phyloP scores from a whole-genome alignment of 768 basidiomycete species.

The Pleurotus platypus region DNA sequence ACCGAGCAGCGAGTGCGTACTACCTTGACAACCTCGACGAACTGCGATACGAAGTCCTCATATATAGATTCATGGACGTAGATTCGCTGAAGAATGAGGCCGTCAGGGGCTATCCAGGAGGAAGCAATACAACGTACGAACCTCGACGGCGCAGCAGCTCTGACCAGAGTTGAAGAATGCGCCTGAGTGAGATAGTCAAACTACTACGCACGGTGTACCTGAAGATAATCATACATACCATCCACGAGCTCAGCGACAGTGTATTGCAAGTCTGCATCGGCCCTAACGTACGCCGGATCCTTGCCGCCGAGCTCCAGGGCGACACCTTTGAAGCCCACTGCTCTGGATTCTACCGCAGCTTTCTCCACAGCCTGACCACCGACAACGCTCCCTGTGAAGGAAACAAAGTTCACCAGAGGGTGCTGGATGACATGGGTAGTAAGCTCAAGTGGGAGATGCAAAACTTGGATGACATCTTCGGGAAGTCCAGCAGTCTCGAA shows the following conservation, averaged over 20 bases:
- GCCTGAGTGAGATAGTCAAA: constrained; percentile 36
- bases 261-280: constrained; percentile 82
- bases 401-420: constrained; percentile 71
- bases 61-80: constrained; percentile 89
- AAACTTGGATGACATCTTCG: constrained; percentile 63
- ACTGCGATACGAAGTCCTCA: constrained; percentile 73
- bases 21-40: constrained; percentile 73
- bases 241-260: constrained; percentile 87
- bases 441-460: constrained; percentile 67
- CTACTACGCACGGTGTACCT: neutral
- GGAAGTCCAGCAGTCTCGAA: constrained; percentile 80
- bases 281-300: constrained; percentile 92
- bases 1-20: neutral
- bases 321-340: constrained; percentile 78
- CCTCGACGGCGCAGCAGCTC: constrained; percentile 93
- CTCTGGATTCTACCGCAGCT: constrained; percentile 50
- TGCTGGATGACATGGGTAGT: constrained; percentile 62
- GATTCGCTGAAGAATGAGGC: constrained; percentile 57
- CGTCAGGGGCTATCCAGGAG: neutral
- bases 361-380: constrained; percentile 74
- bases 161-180: constrained; percentile 98
- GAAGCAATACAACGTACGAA: constrained; percentile 22
- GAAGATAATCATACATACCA: constrained; percentile 40
- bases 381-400: constrained; percentile 84
- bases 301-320: constrained; percentile 95